These are phyloP conservation scores for Coniochaeta sp. DNA, from an alignment of 2,329 filamentous ascomycete genomes.

Conservation along the genomic window DNA sequence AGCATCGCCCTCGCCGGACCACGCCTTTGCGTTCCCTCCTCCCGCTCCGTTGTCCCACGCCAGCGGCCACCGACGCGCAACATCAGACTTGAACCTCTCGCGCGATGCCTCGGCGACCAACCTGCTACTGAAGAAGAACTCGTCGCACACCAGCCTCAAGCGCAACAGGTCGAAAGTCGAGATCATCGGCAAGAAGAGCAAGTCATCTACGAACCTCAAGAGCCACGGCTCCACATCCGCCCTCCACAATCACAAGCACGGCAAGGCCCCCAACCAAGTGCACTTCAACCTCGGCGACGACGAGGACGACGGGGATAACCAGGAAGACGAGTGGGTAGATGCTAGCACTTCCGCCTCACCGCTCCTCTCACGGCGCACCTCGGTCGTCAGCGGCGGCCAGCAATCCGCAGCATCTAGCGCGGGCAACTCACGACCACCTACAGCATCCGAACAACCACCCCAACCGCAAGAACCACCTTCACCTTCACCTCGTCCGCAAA, in stretches of 20 bases:
- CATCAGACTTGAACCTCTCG: conserved; percentile 43
- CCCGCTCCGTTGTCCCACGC: conserved; percentile 11
- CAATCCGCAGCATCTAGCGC: conserved; percentile 27
- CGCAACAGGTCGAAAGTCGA: conserved; percentile 54
- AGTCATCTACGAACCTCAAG: conserved; percentile 44
- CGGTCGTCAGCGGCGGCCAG: conserved; percentile 40
- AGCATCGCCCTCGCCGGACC: conserved; percentile 34
- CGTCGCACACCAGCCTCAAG: conserved; percentile 47
- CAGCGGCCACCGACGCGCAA: conserved; percentile 35
- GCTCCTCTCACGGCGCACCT: conserved; percentile 42
- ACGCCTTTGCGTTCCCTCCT: conserved; percentile 20
- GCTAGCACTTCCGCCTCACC: conserved; percentile 57
- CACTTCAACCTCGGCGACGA: conserved; percentile 56
- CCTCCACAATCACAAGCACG: conserved; percentile 29
- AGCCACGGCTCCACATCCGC: conserved; percentile 41
- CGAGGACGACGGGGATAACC: conserved; percentile 30
- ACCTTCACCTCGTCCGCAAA: not conserved
- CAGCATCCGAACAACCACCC: not conserved
- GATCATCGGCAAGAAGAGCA: conserved; percentile 43
- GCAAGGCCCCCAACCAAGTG: conserved; percentile 32
- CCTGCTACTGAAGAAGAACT: conserved; percentile 38
- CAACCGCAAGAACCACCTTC: not conserved
- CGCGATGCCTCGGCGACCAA: conserved; percentile 34
- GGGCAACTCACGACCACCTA: not conserved
- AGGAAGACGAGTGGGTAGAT: conserved; percentile 59